phyloP scores from a whole-genome alignment of 805 yeast species.

The Ogataea philodendri region DNA sequence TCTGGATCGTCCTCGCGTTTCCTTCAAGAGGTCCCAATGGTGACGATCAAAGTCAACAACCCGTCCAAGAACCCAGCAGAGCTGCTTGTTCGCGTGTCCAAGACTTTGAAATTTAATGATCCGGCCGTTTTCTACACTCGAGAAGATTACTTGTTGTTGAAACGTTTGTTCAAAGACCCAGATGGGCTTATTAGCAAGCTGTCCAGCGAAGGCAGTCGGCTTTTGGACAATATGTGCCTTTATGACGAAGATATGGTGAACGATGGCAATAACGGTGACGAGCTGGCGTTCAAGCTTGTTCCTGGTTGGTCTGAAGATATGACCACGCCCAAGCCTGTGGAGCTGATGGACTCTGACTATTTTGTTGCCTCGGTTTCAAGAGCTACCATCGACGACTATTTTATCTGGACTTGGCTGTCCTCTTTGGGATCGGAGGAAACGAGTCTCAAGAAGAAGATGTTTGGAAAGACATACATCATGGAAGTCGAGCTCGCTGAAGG shows the following conservation, averaged over 20 bases:
- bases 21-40: conserved; percentile 37
- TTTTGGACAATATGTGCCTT: conserved; percentile 40
- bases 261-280: conserved; percentile 37
- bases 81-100: conserved; percentile 55
- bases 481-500: conserved; percentile 78
- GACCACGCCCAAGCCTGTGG: conserved; percentile 26
- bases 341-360: conserved; percentile 28
- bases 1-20: conserved; percentile 23
- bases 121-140: conserved; percentile 67
- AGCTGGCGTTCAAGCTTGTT: conserved; percentile 28
- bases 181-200: conserved; percentile 59
- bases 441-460: conserved; percentile 56
- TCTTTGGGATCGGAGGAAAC: conserved; percentile 75
- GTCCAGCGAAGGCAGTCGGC: conserved; percentile 70
- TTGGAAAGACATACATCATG: conserved; percentile 79
- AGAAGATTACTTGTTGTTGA: conserved; percentile 74
- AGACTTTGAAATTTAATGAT: conserved; percentile 64
- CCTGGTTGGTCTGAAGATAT: conserved; percentile 39
- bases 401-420: conserved; percentile 89
- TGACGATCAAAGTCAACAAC: conserved; percentile 38
- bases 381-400: conserved; percentile 79
- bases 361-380: conserved; percentile 51
- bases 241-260: conserved; percentile 36
- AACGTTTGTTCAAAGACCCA: conserved; percentile 62
- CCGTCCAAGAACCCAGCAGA: conserved; percentile 53